phyloP scores from a whole-genome alignment of 2,329 filamentous ascomycete species.

The Neofusicoccum kwambonambiense region DNA sequence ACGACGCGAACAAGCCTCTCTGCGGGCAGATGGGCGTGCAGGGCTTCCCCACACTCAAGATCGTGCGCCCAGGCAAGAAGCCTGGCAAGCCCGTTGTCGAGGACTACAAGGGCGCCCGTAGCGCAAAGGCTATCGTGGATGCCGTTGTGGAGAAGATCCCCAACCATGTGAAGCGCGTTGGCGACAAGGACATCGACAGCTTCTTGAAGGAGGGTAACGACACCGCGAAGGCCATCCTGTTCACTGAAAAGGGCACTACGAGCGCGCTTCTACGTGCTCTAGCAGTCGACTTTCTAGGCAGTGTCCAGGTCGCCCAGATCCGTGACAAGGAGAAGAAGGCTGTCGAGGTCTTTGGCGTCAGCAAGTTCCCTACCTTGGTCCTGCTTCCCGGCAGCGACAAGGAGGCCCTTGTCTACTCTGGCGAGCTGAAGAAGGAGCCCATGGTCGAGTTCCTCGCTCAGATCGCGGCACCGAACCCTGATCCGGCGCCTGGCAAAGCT shows the following conservation, averaged over 20 bases:
- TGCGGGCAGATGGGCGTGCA: constrained; percentile 84
- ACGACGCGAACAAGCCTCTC: constrained; percentile 84
- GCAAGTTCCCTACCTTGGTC: constrained; percentile 76
- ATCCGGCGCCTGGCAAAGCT: constrained; percentile 60
- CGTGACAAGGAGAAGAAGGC: constrained; percentile 74
- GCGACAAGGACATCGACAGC: constrained; percentile 72
- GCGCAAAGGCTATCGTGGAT: constrained; percentile 83
- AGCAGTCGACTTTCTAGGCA: constrained; percentile 85
- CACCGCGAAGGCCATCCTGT: constrained; percentile 80
- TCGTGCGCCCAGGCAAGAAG: constrained; percentile 82
- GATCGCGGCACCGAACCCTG: constrained; percentile 74
- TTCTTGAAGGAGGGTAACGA: constrained; percentile 70
- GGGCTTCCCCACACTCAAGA: constrained; percentile 95
- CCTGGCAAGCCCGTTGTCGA: constrained; percentile 76
- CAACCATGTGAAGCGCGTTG: constrained; percentile 81
- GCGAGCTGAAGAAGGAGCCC: constrained; percentile 79
- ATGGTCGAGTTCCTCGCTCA: constrained; percentile 83
- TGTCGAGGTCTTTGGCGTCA: constrained; percentile 71
- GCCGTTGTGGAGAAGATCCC: constrained; percentile 83
- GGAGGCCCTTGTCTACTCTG: constrained; percentile 71
- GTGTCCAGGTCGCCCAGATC: constrained; percentile 77
- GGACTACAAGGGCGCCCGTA: constrained; percentile 83
- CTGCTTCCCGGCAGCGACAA: constrained; percentile 71
- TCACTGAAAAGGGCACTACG: constrained; percentile 88
- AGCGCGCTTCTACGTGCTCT: constrained; percentile 79